Percentiles rank a stretch among this genome's conserved stretches.
Conservation (phyloP, 2,329 filamentous ascomycete species). For the Waltergamsia citrina region DNA sequence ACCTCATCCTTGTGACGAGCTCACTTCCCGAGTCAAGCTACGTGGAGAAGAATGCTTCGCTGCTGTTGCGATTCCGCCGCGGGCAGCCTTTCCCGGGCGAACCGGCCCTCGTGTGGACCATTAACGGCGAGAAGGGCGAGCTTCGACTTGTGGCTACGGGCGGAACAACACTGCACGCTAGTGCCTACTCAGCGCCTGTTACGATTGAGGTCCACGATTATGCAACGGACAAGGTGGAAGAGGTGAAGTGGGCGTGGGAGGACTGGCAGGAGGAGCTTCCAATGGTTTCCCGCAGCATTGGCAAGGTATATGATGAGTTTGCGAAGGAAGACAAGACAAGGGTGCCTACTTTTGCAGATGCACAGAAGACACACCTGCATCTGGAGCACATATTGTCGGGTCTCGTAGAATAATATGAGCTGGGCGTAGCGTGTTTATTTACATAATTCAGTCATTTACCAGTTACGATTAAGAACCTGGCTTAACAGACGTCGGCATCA, state of each 20-base stretch:
- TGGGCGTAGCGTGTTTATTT: too few species aligned
- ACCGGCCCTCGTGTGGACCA: slow-evolving; percentile 34
- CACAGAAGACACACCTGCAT: slow-evolving; percentile 35
- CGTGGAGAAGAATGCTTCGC: slow-evolving; percentile 22
- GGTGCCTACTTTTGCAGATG: slow-evolving; percentile 27
- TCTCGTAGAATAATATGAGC: too few species aligned
- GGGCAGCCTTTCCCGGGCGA: slow-evolving; percentile 39
- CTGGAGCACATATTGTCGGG: slow-evolving; percentile 18
- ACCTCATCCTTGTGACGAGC: slow-evolving; percentile 27
- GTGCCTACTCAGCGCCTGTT: slow-evolving; percentile 25
- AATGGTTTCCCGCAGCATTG: slow-evolving; percentile 36
- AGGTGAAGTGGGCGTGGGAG: slow-evolving; percentile 32
- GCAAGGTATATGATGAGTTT: slow-evolving; percentile 46
- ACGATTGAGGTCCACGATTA: slow-evolving; percentile 42
- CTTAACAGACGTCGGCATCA: too few species aligned
- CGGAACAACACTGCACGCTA: slow-evolving; percentile 17
- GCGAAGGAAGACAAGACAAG: slow-evolving; percentile 19
- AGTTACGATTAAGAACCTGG: too few species aligned
- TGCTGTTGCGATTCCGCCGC: slow-evolving; percentile 34
- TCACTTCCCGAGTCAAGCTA: slow-evolving; percentile 14
- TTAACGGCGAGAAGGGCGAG: slow-evolving; percentile 43
- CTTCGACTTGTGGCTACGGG: slow-evolving; percentile 25
- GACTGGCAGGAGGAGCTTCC: slow-evolving; percentile 37
- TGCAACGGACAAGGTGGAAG: slow-evolving; percentile 30
- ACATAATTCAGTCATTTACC: too few species aligned